Evolutionary conservation across 2,329 filamentous ascomycete genomes (phyloP), one percentile per base, ranked within the genome.

Genomic region (Colletotrichum sp.): DNA sequence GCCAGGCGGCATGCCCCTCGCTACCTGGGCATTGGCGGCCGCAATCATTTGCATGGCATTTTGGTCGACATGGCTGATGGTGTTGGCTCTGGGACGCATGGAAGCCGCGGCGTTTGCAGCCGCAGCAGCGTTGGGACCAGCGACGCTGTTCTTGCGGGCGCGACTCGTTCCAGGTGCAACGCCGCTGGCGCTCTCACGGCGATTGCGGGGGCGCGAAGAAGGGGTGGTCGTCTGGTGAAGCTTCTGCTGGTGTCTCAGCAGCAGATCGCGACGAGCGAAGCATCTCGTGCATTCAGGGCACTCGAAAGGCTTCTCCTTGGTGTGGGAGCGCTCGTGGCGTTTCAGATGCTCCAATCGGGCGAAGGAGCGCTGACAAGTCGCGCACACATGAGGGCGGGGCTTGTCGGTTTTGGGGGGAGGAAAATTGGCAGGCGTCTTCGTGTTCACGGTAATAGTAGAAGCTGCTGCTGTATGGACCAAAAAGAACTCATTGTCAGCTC

Each of bases 281-380:
- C 97, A 99, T 86, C 97, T 89, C 49, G 95, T 91, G 86, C 97
- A 99, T 85, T 99, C 95, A 32, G 95, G 95, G 82, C 97, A 99
- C 86, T 98, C 96, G 81, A 99, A 99, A 1, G 97, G 97, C 89
- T 99, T 99, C 87, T 99, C 96, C 85, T 99, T 98, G 60, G 96
- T 98, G 84, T 98, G 96, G n/a, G 96, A 98, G 78, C 97, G 92
- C 87, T 99, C 97, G 86, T 99, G 97, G 77, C 97, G 94, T 88
- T 99, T 99, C 79, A 99, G 88, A 85, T 99, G 97, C 87, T 99
- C 97, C 80, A 99, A 88, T 77, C 97, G 93, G 75, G 97, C 97
- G 85, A 99, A 99, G 36, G 95, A 98, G 79, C 97, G 93, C 81
- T 93, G 92, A 85, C 97, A 99, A 64, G 96, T 99, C 55, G 90